These are phyloP conservation scores for Didymella pomorum DNA, from an alignment of 2,329 filamentous ascomycete species.

Conservation along the genomic window DNA sequence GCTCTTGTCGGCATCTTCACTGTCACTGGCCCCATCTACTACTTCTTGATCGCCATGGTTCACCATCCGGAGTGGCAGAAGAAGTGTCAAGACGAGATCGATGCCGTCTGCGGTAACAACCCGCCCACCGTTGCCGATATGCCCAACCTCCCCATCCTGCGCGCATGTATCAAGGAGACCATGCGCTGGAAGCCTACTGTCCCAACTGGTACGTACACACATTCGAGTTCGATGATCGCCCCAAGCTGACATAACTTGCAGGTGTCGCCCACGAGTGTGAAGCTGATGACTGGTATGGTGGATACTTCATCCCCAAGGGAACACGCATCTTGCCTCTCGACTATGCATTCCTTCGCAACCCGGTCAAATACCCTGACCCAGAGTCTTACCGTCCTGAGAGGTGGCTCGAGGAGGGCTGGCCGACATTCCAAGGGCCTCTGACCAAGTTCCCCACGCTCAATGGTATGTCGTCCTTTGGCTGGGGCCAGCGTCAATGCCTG, in stretches of 20 bases:
- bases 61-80: conserved; percentile 49
- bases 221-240: too few relatives aligned
- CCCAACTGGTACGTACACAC: conserved; percentile 43
- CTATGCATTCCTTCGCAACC: conserved; percentile 55
- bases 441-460: conserved; percentile 69
- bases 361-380: conserved; percentile 68
- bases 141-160: conserved; percentile 54
- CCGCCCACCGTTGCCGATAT: conserved; percentile 49
- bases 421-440: conserved; percentile 71
- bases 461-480: conserved; percentile 71
- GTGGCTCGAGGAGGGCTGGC: conserved; percentile 69
- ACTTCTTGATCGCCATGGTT: conserved; percentile 50
- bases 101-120: conserved; percentile 37
- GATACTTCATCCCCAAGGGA: conserved; percentile 60
- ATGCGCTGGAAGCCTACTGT: conserved; percentile 60
- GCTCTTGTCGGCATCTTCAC: conserved; percentile 52
- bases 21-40: conserved; percentile 49
- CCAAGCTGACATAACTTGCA: conserved; percentile 24
- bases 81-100: conserved; percentile 47
- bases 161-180: conserved; percentile 58
- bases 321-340: conserved; percentile 49
- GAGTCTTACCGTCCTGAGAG: conserved; percentile 69
- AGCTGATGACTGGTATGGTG: conserved; percentile 59
- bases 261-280: conserved; percentile 62
- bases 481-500: conserved; percentile 68